These are phyloP conservation scores for Aspergillus sp. DNA, from an alignment of 2,329 filamentous ascomycete genomes.

Conservation along the genomic window DNA sequence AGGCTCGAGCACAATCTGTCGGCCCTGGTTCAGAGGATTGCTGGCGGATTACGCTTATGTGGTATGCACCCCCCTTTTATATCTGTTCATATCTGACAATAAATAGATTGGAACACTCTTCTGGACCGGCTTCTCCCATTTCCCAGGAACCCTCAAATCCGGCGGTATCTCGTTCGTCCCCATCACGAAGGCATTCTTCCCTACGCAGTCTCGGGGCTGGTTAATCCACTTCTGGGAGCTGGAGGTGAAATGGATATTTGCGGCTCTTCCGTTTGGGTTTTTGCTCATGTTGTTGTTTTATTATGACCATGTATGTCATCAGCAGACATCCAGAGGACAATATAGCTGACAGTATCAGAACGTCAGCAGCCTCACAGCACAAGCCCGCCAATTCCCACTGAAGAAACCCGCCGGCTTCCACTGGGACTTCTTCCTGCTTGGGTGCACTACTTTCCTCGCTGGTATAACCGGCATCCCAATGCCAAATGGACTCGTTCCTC, in stretches of 20 bases:
- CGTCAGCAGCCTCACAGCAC: slow-evolving; percentile 74
- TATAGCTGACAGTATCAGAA: slow-evolving; percentile 38
- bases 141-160: slow-evolving; percentile 70
- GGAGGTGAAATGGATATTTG: slow-evolving; percentile 67
- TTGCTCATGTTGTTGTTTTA: slow-evolving; percentile 79
- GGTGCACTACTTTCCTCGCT: slow-evolving; percentile 70
- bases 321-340: no score
- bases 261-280: slow-evolving; percentile 77
- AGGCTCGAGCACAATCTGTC: slow-evolving; percentile 54
- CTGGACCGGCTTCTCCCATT: slow-evolving; percentile 81
- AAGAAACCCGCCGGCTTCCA: slow-evolving; percentile 78
- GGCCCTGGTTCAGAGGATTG: slow-evolving; percentile 46
- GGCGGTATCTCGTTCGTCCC: slow-evolving; percentile 70
- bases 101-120: slow-evolving; percentile 60
- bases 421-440: slow-evolving; percentile 78
- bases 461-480: slow-evolving; percentile 73
- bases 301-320: slow-evolving; percentile 75
- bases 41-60: slow-evolving; percentile 56
- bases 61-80: slow-evolving; percentile 26
- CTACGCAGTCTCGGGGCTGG: slow-evolving; percentile 70
- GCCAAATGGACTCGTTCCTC: slow-evolving; percentile 76
- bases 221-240: slow-evolving; percentile 78
- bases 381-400: slow-evolving; percentile 75
- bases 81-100: neutral
- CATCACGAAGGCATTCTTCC: slow-evolving; percentile 71